Conservation (phyloP, 768 basidiomycete species). For the Amanita brunnescens region DNA sequence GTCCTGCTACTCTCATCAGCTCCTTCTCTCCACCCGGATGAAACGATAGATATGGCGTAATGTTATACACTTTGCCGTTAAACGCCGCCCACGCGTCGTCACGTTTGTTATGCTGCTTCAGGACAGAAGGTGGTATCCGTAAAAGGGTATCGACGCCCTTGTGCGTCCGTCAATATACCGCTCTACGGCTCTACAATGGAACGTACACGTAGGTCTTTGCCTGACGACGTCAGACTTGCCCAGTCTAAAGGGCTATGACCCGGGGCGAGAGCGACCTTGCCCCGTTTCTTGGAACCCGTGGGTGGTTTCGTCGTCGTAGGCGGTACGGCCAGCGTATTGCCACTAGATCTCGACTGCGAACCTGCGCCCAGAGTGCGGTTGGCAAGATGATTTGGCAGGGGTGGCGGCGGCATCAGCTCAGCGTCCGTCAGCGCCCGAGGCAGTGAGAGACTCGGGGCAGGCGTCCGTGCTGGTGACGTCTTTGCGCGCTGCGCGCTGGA, state of each 20-base stretch:
- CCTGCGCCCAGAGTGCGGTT: constrained; percentile 28
- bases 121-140: constrained; percentile 67
- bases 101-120: constrained; percentile 72
- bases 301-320: constrained; percentile 57
- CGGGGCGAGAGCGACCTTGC: constrained; percentile 84
- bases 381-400: constrained; percentile 29
- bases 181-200: not conserved
- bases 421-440: constrained; percentile 24
- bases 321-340: constrained; percentile 49
- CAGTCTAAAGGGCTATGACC: constrained; percentile 92
- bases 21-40: constrained; percentile 95
- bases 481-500: constrained; percentile 62
- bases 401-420: constrained; percentile 48
- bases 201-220: constrained; percentile 67
- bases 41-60: constrained; percentile 83
- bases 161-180: not conserved
- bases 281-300: constrained; percentile 39
- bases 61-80: constrained; percentile 93
- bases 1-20: constrained; percentile 88
- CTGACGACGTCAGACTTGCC: constrained; percentile 81
- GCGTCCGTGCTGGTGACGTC: too few species aligned
- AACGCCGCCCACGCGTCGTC: constrained; percentile 93
- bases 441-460: constrained; percentile 6
- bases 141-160: constrained; percentile 62
- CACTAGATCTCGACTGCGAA: constrained; percentile 16